Conservation (phyloP, 2,329 filamentous ascomycete genomes). For the Colletotrichum eleusines region DNA sequence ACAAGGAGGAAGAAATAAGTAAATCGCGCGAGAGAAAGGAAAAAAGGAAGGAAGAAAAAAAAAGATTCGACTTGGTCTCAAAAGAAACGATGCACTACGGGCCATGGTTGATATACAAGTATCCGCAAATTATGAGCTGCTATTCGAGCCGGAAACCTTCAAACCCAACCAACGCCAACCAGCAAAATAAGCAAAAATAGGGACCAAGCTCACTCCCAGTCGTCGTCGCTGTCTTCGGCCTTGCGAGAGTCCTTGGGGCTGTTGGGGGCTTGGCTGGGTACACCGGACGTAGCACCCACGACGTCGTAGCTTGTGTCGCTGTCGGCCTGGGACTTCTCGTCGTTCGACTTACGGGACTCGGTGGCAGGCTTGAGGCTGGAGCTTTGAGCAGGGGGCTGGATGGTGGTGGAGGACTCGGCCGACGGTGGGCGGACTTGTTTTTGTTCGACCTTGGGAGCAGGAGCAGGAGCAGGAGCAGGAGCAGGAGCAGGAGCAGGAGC, state of each 20-base stretch:
- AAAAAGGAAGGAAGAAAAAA: neutral
- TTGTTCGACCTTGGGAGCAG: constrained; percentile 46
- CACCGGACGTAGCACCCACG: constrained; percentile 81
- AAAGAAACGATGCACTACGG: constrained; percentile 29
- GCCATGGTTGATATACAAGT: constrained; percentile 78
- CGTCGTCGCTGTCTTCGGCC: constrained; percentile 70
- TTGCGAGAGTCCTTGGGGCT: constrained; percentile 70
- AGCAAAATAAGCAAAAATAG: constrained; percentile 28
- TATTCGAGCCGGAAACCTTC: constrained; percentile 37
- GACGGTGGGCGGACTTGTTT: constrained; percentile 58
- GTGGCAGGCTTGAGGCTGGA: constrained; percentile 67
- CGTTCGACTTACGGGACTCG: constrained; percentile 81
- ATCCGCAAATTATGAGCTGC: constrained; percentile 72
- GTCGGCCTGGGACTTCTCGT: constrained; percentile 90
- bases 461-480: constrained; percentile 45
- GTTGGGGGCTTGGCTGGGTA: constrained; percentile 80
- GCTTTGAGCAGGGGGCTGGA: constrained; percentile 62
- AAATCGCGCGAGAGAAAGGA: constrained; percentile 15
- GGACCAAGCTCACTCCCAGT: constrained; percentile 73
- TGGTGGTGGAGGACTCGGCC: constrained; percentile 69
- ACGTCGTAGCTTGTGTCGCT: constrained; percentile 98
- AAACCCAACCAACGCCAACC: constrained; percentile 42
- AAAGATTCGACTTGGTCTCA: constrained; percentile 27
- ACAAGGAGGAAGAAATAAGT: constrained; percentile 73
- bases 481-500: constrained; percentile 50